Conservation (phyloP, 2,329 filamentous ascomycete species). For the Aureobasidium namibiae region DNA sequence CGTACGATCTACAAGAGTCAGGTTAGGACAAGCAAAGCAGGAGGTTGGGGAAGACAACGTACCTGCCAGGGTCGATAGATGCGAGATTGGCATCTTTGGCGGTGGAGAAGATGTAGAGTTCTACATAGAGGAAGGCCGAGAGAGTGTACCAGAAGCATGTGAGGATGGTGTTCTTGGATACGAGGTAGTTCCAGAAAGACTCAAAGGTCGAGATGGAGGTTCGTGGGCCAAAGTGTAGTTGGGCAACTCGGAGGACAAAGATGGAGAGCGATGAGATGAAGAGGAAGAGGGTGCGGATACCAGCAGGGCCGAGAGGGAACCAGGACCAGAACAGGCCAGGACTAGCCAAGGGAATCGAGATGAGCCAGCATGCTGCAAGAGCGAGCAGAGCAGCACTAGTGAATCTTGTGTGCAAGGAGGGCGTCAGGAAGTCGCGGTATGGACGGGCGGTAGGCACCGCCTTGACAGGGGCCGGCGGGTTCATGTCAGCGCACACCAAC, state of each 20-base stretch:
- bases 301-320: conserved; percentile 74
- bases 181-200: conserved; percentile 51
- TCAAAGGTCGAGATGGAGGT: conserved; percentile 62
- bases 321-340: conserved; percentile 61
- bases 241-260: conserved; percentile 69
- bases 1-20: conserved; percentile 37
- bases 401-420: conserved; percentile 79
- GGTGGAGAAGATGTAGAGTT: conserved; percentile 70
- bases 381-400: conserved; percentile 65
- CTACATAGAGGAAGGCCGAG: conserved; percentile 71
- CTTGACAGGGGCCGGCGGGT: background rate
- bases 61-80: conserved; percentile 63
- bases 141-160: conserved; percentile 68
- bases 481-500: background rate
- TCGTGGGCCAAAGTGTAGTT: conserved; percentile 37
- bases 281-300: conserved; percentile 65
- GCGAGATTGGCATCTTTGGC: conserved; percentile 53
- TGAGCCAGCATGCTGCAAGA: conserved; percentile 62
- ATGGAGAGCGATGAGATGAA: conserved; percentile 69
- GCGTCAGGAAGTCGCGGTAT: conserved; percentile 88
- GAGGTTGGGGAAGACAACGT: conserved; percentile 31
- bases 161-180: conserved; percentile 55
- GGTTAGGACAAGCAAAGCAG: background rate
- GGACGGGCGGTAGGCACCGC: conserved; percentile 24
- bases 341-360: conserved; percentile 56